Conservation (phyloP, 2,329 filamentous ascomycete genomes). For the Cercospora sesami region DNA sequence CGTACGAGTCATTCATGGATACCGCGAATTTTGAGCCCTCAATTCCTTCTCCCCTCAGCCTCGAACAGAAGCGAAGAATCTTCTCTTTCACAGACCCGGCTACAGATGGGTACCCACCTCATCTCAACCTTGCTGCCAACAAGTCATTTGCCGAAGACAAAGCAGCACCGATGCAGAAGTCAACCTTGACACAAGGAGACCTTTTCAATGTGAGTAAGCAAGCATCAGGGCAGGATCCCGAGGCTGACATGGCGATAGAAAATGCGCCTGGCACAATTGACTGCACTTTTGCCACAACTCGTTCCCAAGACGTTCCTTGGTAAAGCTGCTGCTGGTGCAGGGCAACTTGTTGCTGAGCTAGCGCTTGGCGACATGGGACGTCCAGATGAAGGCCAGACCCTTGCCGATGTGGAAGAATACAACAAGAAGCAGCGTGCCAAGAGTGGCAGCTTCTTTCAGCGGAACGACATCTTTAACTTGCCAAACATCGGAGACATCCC, state of each 20-base stretch:
- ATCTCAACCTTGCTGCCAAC: slow-evolving; percentile 32
- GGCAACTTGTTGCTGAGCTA: slow-evolving; percentile 11
- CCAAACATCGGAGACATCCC: slow-evolving; percentile 36
- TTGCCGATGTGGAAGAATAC: slow-evolving; percentile 22
- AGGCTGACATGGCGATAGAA: background rate
- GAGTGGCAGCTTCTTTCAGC: slow-evolving; percentile 14
- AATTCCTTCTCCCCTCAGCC: slow-evolving; percentile 22
- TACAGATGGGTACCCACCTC: slow-evolving; percentile 35
- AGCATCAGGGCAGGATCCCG: background rate
- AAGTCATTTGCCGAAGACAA: slow-evolving; percentile 28
- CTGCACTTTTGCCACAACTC: slow-evolving; percentile 27
- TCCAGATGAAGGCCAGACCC: slow-evolving; percentile 19
- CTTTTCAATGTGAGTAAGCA: slow-evolving; percentile 30
- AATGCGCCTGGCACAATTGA: slow-evolving; percentile 32
- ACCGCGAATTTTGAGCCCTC: slow-evolving; percentile 29
- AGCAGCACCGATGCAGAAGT: slow-evolving; percentile 17
- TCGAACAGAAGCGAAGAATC: slow-evolving; percentile 25
- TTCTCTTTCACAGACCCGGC: slow-evolving; percentile 27
- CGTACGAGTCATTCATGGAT: slow-evolving; percentile 28
- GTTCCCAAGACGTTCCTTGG: slow-evolving; percentile 29
- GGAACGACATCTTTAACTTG: slow-evolving; percentile 33
- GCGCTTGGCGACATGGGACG: slow-evolving; percentile 22
- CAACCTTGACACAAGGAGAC: slow-evolving; percentile 14
- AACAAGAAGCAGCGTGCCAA: slow-evolving; percentile 18
- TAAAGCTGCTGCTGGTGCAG: slow-evolving; percentile 4